phyloP scores from a whole-genome alignment of 2,329 filamentous ascomycete genomes.

The Trichophyton equinum region DNA sequence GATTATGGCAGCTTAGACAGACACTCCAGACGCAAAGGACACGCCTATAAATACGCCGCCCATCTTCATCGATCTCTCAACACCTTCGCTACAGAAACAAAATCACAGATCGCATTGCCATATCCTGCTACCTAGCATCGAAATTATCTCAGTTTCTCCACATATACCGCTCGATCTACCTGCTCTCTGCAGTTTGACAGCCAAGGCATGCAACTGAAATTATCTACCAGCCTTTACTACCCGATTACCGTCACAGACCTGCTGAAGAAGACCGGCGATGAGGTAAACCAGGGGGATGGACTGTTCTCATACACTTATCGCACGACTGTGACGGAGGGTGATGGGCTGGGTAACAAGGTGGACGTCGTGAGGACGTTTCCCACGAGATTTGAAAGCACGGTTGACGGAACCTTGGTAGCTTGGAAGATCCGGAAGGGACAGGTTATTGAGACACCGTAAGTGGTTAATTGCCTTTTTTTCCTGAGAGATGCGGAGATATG shows the following conservation, averaged over 20 bases:
- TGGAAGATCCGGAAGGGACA: conserved; percentile 54
- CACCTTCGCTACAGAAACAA: neutral
- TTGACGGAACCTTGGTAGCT: conserved; percentile 62
- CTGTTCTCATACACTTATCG: conserved; percentile 82
- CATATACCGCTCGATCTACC: neutral
- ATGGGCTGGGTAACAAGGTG: conserved; percentile 62
- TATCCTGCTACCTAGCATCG: neutral
- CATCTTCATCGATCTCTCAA: neutral
- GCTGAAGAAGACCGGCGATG: conserved; percentile 61
- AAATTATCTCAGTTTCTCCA: neutral
- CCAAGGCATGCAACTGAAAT: conserved; percentile 34
- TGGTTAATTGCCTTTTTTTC: conserved; percentile 8
- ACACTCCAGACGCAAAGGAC: too few relatives aligned
- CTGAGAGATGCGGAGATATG: neutral
- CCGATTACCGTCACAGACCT: conserved; percentile 86
- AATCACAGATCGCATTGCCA: neutral
- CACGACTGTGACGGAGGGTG: conserved; percentile 53
- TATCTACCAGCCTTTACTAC: conserved; percentile 58
- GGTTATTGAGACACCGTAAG: conserved; percentile 33
- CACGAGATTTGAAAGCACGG: conserved; percentile 68
- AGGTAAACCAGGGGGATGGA: conserved; percentile 61
- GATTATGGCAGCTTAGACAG: neutral
- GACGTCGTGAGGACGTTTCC: conserved; percentile 58
- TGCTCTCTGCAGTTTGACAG: neutral
- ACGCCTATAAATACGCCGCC: neutral